These are phyloP conservation scores for Pseudonitzschia pungens DNA, from an alignment of 108 stramenopile genomes.

Conservation along the genomic window DNA sequence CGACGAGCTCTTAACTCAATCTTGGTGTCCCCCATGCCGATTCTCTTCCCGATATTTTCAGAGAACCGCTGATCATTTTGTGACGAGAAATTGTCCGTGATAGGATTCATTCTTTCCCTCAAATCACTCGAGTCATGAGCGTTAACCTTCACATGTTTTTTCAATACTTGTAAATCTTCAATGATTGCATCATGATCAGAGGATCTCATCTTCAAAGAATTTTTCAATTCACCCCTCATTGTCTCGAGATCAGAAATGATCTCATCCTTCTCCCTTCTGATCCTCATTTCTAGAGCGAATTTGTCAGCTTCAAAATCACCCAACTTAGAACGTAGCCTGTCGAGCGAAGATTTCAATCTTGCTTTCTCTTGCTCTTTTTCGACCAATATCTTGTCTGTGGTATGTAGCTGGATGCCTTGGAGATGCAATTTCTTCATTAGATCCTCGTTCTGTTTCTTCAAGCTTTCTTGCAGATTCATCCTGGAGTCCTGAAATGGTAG, in stretches of 20 bases:
- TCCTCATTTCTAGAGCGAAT: neutral
- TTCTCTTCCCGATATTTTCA: neutral
- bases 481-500: no score
- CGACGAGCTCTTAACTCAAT: neutral
- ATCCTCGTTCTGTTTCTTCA: slow-evolving; percentile 1
- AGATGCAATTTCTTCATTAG: neutral
- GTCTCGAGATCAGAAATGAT: neutral
- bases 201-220: neutral
- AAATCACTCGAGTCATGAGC: neutral
- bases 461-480: neutral
- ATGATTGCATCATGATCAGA: neutral
- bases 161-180: neutral
- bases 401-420: slow-evolving; percentile 15
- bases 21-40: neutral
- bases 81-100: no score
- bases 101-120: no score
- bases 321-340: neutral
- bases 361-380: slow-evolving; percentile 4
- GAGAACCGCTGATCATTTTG: neutral
- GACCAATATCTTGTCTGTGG: neutral
- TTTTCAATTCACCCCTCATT: neutral
- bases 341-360: neutral
- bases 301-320: neutral
- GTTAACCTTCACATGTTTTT: neutral
- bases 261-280: neutral